Conservation (phyloP, 441 rosid genomes). For the Pelargonium citronellum region DNA sequence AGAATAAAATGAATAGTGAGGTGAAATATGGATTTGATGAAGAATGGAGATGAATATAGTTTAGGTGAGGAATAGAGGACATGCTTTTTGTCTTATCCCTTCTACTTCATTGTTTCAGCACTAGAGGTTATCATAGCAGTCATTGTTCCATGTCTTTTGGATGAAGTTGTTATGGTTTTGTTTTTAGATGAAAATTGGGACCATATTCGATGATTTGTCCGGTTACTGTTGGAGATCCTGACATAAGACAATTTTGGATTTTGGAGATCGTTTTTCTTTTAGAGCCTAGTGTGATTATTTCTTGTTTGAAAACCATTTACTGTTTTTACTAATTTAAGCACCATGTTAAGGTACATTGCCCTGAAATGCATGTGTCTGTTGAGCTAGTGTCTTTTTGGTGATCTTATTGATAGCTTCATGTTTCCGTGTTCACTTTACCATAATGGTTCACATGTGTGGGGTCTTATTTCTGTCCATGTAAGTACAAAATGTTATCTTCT, state of each 20-base stretch:
- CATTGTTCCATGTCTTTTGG: too few species aligned
- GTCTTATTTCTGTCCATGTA: conserved; percentile 1
- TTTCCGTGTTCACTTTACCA: not conserved
- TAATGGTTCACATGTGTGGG: too few species aligned
- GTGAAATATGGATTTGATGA: too few species aligned
- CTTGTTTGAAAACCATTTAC: not conserved
- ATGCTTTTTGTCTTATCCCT: too few species aligned
- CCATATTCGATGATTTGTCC: too few species aligned
- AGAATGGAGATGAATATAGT: too few species aligned
- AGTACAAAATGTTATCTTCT: conserved; percentile 17
- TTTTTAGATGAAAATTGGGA: too few species aligned
- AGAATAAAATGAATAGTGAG: not conserved
- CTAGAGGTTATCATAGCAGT: too few species aligned
- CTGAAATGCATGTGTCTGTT: not conserved
- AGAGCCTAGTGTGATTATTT: not conserved
- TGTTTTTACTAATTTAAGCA: not conserved
- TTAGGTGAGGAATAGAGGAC: too few species aligned
- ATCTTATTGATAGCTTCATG: not conserved
- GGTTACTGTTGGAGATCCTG: too few species aligned
- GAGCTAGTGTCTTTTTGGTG: not conserved
- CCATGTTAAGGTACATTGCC: not conserved
- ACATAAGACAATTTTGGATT: not conserved
- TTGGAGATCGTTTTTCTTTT: not conserved
- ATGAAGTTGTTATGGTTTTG: too few species aligned
- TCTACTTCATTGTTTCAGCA: too few species aligned